A percentile compares a stretch with the other conserved stretches of the same genome.
Evolutionary conservation across 2,329 filamentous ascomycete species (phyloP).

Genomic region (Monilinia fructigena): DNA sequence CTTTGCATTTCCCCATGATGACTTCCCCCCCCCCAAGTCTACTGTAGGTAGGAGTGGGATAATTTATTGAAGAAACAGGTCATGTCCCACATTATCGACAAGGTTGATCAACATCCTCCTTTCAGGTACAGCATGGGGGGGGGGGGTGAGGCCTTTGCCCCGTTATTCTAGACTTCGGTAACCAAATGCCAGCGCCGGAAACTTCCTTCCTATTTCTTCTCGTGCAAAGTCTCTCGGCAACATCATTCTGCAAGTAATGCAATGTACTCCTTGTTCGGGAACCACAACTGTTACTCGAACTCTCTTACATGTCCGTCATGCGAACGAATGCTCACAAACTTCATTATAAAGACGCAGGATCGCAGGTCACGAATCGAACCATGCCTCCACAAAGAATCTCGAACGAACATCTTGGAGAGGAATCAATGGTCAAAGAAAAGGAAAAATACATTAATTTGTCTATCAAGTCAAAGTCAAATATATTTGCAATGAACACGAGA

Average conservation of each 20-base stretch:
- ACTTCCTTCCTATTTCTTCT: not conserved
- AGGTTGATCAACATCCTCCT: not conserved
- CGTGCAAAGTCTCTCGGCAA: not conserved
- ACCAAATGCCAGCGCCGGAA: not conserved
- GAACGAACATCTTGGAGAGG: not conserved
- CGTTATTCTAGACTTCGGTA: not conserved
- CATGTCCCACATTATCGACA: too few species aligned
- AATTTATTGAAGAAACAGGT: not conserved
- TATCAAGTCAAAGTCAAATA: not conserved
- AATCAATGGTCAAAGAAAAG: too few species aligned
- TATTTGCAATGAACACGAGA: conserved; percentile 13
- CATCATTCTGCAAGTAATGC: not conserved
- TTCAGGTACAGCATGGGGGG: not conserved
- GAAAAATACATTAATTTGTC: too few species aligned
- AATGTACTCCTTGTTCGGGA: not conserved
- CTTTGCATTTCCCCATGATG: not conserved
- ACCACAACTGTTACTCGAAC: not conserved
- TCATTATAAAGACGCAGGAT: not conserved
- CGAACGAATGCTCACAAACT: not conserved
- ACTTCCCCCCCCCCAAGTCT: not conserved
- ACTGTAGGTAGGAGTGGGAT: not conserved
- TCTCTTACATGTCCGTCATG: not conserved
- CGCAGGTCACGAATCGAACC: not conserved
- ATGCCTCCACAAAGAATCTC: not conserved
- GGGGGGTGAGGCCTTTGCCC: not conserved